Evolutionary conservation across 1,139 yeast genomes (phyloP).

Genomic region (Yamadazyma diddensiae): DNA sequence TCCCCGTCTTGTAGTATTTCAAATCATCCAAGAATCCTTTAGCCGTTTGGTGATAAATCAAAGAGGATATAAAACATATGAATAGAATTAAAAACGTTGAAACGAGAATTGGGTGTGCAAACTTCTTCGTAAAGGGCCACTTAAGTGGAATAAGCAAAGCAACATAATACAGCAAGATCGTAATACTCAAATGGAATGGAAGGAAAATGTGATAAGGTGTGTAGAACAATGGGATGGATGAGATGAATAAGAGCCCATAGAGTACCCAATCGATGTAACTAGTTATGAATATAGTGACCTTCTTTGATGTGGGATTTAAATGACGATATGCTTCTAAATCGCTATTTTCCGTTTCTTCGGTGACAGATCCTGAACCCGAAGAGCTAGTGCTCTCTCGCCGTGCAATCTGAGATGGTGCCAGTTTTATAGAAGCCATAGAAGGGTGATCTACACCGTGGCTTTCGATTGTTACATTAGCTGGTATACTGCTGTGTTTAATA

Average conservation of each 20-base stretch:
- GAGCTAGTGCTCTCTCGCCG: background rate
- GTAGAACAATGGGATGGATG: conserved; percentile 56
- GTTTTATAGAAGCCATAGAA: conserved; percentile 3
- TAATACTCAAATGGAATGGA: conserved; percentile 60
- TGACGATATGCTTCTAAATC: conserved; percentile 8
- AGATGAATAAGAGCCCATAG: conserved; percentile 43
- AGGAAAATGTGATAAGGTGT: conserved; percentile 49
- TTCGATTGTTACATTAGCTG: conserved; percentile 2
- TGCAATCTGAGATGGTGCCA: conserved; percentile 3
- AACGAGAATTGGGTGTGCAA: conserved; percentile 70
- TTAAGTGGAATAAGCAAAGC: conserved; percentile 50
- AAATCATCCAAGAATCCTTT: conserved; percentile 49
- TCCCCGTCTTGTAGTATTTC: conserved; percentile 62
- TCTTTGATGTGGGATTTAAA: conserved; percentile 16
- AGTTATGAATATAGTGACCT: conserved; percentile 38
- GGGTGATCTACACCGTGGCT: conserved; percentile 3
- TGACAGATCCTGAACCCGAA: conserved; percentile 1
- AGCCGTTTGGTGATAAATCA: conserved; percentile 46
- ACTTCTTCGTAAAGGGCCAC: conserved; percentile 46
- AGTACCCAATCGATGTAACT: conserved; percentile 56
- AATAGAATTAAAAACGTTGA: conserved; percentile 63
- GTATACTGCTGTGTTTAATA: conserved; percentile 4
- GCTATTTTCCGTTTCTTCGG: background rate
- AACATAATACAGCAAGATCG: conserved; percentile 52
- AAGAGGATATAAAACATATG: conserved; percentile 57